Evolutionary conservation across 148 eudicot species (phyloP).

Genomic region (Rhododendron griersonianum): DNA sequence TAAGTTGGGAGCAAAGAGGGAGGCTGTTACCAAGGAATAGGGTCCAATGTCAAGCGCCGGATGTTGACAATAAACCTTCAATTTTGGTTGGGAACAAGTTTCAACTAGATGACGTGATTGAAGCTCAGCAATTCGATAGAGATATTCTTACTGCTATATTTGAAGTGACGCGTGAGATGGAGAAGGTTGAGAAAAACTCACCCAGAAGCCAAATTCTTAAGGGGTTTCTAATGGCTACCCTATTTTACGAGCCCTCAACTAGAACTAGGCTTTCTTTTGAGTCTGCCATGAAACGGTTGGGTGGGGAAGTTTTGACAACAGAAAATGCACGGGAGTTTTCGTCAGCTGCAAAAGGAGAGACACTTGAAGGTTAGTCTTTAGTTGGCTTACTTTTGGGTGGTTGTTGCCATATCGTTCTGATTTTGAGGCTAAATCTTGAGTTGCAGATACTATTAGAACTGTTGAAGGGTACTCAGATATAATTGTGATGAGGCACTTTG

Average conservation of each 20-base stretch:
- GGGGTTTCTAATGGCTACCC: constrained; percentile 93
- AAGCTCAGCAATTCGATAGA: constrained; percentile 86
- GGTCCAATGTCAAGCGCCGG: constrained; percentile 41
- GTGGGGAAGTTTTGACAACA: constrained; percentile 96
- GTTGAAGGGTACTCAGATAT: constrained; percentile 98
- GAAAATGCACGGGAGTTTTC: constrained; percentile 98
- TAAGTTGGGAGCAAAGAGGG: constrained; percentile 20
- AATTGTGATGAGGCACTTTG: constrained; percentile 98
- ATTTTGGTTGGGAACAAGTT: constrained; percentile 54
- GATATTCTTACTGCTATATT: constrained; percentile 80
- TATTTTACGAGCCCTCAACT: constrained; percentile 96
- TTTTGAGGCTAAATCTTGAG: constrained; percentile 3
- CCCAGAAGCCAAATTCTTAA: constrained; percentile 70
- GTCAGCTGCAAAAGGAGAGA: constrained; percentile 98
- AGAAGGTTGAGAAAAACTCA: constrained; percentile 71
- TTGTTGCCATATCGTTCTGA: constrained; percentile 15
- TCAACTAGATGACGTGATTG: constrained; percentile 82
- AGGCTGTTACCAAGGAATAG: constrained; percentile 18
- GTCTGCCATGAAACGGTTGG: constrained; percentile 94
- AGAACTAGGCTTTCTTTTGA: constrained; percentile 98
- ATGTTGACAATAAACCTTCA: constrained; percentile 16
- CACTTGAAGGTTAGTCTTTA: constrained; percentile 67
- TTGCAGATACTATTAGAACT: constrained; percentile 82
- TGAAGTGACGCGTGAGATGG: constrained; percentile 88
- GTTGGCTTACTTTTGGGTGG: not conserved